A percentile compares a stretch with the other conserved stretches of the same genome.
Evolutionary conservation across 306 rosid species (phyloP).

Genomic region (Prunus padus): DNA sequence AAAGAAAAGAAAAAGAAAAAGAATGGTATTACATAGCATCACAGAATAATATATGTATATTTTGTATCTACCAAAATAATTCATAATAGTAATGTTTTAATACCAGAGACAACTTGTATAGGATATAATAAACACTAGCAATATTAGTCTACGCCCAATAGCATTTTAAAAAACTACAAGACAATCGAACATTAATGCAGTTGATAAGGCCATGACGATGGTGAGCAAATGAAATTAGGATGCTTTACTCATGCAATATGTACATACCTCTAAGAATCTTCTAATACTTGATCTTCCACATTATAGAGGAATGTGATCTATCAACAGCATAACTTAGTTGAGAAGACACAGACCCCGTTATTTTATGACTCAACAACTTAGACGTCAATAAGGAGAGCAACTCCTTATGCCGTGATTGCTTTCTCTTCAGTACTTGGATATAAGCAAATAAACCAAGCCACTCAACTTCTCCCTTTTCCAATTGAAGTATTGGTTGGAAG

Average conservation of each 20-base stretch:
- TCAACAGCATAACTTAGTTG: conserved; percentile 59
- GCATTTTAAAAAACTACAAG: too few species aligned
- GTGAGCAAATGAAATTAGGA: background rate
- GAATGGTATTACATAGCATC: too few species aligned
- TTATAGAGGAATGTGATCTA: conserved; percentile 57
- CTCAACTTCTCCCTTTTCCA: conserved; percentile 64
- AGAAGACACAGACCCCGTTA: conserved; percentile 39
- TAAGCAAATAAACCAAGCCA: conserved; percentile 88
- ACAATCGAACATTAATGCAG: background rate
- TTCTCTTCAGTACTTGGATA: conserved; percentile 59
- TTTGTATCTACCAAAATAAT: too few species aligned
- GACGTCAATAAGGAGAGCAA: conserved; percentile 52
- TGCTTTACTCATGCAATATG: background rate
- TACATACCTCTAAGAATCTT: conserved; percentile 33
- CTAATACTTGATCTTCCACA: conserved; percentile 79
- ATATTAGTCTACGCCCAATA: too few species aligned
- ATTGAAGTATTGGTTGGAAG: conserved; percentile 45
- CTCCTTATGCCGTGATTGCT: conserved; percentile 60
- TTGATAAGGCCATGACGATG: background rate
- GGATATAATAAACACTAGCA: too few species aligned
- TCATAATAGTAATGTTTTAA: too few species aligned
- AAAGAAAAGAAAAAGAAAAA: too few species aligned
- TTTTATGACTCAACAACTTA: conserved; percentile 37
- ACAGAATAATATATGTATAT: too few species aligned
- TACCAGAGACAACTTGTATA: too few species aligned